Evolutionary conservation across 2,329 filamentous ascomycete genomes (phyloP).

Genomic region (Aureobasidium leucospermi): DNA sequence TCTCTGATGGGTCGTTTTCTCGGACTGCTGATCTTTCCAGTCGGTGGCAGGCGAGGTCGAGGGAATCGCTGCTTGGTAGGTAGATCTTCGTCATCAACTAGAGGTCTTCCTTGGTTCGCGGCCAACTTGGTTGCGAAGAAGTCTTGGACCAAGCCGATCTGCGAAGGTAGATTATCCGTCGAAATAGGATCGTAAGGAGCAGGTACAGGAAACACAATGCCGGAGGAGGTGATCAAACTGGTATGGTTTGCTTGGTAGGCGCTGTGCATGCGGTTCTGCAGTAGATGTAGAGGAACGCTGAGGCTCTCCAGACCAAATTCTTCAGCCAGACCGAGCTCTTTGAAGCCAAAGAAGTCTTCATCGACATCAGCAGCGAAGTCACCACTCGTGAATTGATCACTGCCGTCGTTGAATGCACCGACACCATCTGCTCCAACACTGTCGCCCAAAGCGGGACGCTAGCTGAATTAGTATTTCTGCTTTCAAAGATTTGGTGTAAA

Average conservation of each 20-base stretch:
- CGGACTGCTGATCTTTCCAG: constrained; percentile 78
- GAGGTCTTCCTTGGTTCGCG: constrained; percentile 70
- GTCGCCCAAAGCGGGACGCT: constrained; percentile 71
- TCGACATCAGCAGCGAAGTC: constrained; percentile 97
- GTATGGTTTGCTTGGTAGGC: constrained; percentile 72
- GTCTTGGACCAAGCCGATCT: constrained; percentile 82
- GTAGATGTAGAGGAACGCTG: constrained; percentile 85
- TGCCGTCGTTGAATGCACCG: constrained; percentile 89
- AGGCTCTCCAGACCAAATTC: constrained; percentile 84
- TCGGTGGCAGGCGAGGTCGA: constrained; percentile 57
- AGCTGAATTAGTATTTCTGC: constrained; percentile 3
- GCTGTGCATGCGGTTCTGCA: constrained; percentile 83
- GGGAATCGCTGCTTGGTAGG: constrained; percentile 79
- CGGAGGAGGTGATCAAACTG: constrained; percentile 52
- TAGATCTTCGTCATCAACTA: constrained; percentile 91
- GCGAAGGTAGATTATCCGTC: constrained; percentile 64
- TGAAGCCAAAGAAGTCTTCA: constrained; percentile 98
- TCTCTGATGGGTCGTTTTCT: constrained; percentile 77
- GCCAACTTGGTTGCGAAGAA: constrained; percentile 89
- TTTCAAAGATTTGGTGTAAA: background rate
- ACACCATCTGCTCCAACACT: constrained; percentile 75
- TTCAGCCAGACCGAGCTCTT: constrained; percentile 82
- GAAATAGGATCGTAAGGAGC: constrained; percentile 70
- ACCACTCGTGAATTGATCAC: constrained; percentile 91
- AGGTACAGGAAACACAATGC: constrained; percentile 60